phyloP scores from a whole-genome alignment of 306 rosid species.

The Fagus sylvatica region DNA sequence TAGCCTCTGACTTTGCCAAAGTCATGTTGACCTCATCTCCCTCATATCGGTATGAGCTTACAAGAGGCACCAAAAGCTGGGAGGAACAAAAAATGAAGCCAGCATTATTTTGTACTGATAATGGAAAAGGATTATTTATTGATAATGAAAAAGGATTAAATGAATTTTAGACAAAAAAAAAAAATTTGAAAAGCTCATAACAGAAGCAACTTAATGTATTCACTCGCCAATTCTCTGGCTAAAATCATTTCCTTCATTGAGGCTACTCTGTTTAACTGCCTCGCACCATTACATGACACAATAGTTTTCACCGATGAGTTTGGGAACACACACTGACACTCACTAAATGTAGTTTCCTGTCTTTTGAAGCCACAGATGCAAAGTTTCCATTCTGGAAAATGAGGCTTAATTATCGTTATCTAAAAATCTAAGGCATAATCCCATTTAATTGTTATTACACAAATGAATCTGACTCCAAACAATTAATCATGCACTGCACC shows the following conservation, averaged over 20 bases:
- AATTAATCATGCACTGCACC: too few species aligned
- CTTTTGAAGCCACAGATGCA: neutral
- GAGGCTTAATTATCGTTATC: too few species aligned
- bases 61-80: constrained; percentile 64
- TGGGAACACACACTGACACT: neutral
- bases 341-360: neutral
- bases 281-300: neutral
- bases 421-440: too few species aligned
- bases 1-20: constrained; percentile 67
- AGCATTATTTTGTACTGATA: neutral
- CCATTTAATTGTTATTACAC: too few species aligned
- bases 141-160: neutral
- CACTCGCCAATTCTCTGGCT: too few species aligned
- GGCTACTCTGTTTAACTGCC: neutral
- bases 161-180: neutral
- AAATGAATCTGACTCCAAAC: too few species aligned
- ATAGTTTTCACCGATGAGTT: neutral
- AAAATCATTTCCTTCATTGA: neutral
- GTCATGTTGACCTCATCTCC: constrained; percentile 55
- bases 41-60: constrained; percentile 57
- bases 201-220: neutral
- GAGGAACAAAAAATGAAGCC: constrained; percentile 16
- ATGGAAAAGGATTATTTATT: too few species aligned
- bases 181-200: neutral
- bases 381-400: too few species aligned